phyloP scores from a whole-genome alignment of 2,329 filamentous ascomycete species.

The Microascus cirrosus region DNA sequence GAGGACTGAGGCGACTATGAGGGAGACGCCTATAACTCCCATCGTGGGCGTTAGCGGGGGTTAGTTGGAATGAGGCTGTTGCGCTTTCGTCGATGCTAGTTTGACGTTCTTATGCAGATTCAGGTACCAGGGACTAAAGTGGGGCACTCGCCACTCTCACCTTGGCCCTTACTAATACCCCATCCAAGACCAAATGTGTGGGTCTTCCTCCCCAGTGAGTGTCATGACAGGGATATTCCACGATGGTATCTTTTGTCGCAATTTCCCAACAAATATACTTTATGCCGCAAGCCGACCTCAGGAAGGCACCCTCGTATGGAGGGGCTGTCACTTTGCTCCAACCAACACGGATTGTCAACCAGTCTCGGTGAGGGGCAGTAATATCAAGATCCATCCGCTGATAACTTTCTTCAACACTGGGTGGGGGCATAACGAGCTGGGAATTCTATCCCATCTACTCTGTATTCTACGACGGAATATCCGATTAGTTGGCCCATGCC shows the following conservation, averaged over 20 bases:
- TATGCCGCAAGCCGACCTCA: neutral
- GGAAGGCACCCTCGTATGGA: neutral
- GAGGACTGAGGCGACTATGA: slow-evolving; percentile 49
- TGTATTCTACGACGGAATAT: no score
- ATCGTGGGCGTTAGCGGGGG: slow-evolving; percentile 23
- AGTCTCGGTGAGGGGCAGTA: no score
- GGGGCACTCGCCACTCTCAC: neutral
- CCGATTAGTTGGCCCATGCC: neutral
- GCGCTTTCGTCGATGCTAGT: neutral
- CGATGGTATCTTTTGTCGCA: neutral
- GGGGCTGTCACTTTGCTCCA: no score
- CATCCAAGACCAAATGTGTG: neutral
- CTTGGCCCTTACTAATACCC: neutral
- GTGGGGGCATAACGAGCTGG: neutral
- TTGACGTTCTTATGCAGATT: neutral
- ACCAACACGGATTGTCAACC: no score
- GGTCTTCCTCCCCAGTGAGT: no score
- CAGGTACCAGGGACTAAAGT: neutral
- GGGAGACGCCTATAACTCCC: slow-evolving; percentile 48
- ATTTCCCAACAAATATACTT: neutral
- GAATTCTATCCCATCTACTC: neutral
- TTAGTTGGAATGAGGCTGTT: neutral
- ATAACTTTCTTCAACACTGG: no score
- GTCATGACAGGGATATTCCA: neutral
- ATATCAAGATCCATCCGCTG: no score